These are phyloP conservation scores for Capronia coronata DNA, from an alignment of 2,329 filamentous ascomycete genomes.

Conservation along the genomic window DNA sequence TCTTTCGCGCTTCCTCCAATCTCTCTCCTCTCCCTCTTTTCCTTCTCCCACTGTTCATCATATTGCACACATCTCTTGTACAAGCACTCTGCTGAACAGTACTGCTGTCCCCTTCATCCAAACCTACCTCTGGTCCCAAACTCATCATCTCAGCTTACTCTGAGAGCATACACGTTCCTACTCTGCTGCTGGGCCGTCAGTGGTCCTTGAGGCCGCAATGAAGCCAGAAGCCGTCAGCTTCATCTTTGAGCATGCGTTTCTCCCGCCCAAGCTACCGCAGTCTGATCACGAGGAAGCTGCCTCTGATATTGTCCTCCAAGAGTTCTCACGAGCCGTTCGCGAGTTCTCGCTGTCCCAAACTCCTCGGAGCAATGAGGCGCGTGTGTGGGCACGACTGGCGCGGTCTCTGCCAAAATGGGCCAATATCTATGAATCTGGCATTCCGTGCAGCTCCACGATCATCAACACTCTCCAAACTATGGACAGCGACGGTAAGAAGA, in stretches of 20 bases:
- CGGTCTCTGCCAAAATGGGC: conserved; percentile 8
- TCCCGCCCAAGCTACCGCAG: conserved; percentile 46
- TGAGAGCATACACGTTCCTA: not conserved
- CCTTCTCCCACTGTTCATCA: not conserved
- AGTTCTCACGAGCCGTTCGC: conserved; percentile 6
- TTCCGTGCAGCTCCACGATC: conserved; percentile 5
- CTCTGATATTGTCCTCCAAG: conserved; percentile 9
- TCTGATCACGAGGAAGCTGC: conserved; percentile 31
- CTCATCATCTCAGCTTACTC: not conserved
- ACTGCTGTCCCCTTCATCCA: not conserved
- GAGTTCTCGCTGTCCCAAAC: conserved; percentile 6
- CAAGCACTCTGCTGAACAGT: not conserved
- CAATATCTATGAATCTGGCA: conserved; percentile 15
- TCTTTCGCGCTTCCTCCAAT: not conserved
- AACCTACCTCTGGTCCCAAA: not conserved
- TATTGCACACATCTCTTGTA: not conserved
- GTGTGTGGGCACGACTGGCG: conserved; percentile 4
- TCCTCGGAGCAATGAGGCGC: not conserved
- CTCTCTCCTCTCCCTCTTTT: not conserved
- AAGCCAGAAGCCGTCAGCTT: conserved; percentile 26
- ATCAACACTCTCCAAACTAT: conserved; percentile 1
- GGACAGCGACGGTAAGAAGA: conserved; percentile 6
- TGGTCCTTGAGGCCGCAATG: not conserved
- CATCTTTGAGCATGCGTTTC: conserved; percentile 44
- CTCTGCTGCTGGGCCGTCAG: conserved; percentile 2